phyloP scores from a whole-genome alignment of 1,284 basidiomycete species.

The Boletus mariae region DNA sequence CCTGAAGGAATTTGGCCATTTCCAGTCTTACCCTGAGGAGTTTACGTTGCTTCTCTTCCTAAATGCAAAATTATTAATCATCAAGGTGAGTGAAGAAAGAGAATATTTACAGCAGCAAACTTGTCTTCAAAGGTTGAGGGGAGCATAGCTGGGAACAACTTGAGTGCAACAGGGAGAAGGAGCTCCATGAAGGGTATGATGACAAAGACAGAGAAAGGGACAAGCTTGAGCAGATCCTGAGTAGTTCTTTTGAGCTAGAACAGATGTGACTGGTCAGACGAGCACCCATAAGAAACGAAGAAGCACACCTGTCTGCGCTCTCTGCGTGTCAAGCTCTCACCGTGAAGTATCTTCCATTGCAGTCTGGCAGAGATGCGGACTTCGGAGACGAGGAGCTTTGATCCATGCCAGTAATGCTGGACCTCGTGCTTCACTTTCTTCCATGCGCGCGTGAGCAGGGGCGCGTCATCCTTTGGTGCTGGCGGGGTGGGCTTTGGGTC shows the following conservation, averaged over 20 bases:
- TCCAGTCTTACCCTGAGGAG: conserved; percentile 92
- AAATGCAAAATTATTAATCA: not conserved
- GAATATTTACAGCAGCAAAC: conserved; percentile 73
- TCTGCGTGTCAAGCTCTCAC: conserved; percentile 86
- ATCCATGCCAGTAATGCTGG: conserved; percentile 95
- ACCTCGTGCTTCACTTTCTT: conserved; percentile 94
- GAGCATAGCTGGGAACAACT: conserved; percentile 98
- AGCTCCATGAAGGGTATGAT: conserved; percentile 99
- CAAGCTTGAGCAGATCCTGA: conserved; percentile 85
- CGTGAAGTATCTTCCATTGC: conserved; percentile 90
- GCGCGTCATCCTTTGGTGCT: conserved; percentile 51
- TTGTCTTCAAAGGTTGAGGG: conserved; percentile 99
- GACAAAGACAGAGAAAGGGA: conserved; percentile 94
- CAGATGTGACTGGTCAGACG: conserved; percentile 2
- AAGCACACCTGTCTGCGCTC: conserved; percentile 86
- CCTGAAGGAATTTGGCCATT: conserved; percentile 99
- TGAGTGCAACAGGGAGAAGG: conserved; percentile 93
- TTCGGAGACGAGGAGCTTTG: conserved; percentile 93
- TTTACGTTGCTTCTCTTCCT: conserved; percentile 98
- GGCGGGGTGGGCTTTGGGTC: conserved; percentile 50
- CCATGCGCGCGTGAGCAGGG: conserved; percentile 69
- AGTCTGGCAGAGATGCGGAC: conserved; percentile 87
- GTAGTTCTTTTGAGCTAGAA: conserved; percentile 87
- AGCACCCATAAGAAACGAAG: not conserved
- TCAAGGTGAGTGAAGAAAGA: not conserved